Evolutionary conservation across 257 asterid species (phyloP).

Genomic region (Perilla frutescens): DNA sequence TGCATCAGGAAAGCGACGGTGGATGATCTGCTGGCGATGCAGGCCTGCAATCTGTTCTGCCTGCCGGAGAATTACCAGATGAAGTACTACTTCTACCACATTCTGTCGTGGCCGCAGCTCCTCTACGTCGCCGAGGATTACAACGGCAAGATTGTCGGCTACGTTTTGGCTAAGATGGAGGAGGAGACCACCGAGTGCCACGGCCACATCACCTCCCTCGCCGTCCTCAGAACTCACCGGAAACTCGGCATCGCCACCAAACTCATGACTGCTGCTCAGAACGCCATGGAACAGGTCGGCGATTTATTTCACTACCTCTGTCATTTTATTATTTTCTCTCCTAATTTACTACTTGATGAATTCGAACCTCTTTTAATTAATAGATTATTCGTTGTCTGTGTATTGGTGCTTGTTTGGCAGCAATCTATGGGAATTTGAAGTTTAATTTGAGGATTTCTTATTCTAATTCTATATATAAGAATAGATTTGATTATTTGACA

Average conservation of each 20-base stretch:
- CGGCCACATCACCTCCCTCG: conserved; percentile 98
- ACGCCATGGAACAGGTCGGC: conserved; percentile 92
- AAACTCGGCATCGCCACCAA: conserved; percentile 95
- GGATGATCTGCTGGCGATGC: conserved; percentile 94
- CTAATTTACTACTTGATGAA: neutral
- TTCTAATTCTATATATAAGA: neutral
- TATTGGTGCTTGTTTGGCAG: neutral
- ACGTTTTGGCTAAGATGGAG: conserved; percentile 97
- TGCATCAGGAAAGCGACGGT: conserved; percentile 95
- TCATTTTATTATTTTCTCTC: neutral
- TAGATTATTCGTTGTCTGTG: neutral
- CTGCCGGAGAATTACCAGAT: conserved; percentile 97
- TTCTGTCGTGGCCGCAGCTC: conserved; percentile 98
- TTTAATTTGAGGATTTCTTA: neutral
- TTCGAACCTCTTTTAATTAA: neutral
- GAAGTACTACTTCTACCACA: conserved; percentile 95
- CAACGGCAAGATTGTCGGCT: conserved; percentile 95
- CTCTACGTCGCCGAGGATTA: conserved; percentile 98
- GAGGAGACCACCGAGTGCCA: conserved; percentile 95
- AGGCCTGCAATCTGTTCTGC: conserved; percentile 90
- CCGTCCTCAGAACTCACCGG: conserved; percentile 97
- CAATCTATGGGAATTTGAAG: neutral
- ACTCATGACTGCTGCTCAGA: conserved; percentile 99
- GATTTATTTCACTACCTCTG: neutral
- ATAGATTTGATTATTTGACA: neutral